Percentiles rank a stretch among this genome's conserved stretches.
Conservation (phyloP, 306 rosid species). For the peach (Prunus persica) region DNA sequence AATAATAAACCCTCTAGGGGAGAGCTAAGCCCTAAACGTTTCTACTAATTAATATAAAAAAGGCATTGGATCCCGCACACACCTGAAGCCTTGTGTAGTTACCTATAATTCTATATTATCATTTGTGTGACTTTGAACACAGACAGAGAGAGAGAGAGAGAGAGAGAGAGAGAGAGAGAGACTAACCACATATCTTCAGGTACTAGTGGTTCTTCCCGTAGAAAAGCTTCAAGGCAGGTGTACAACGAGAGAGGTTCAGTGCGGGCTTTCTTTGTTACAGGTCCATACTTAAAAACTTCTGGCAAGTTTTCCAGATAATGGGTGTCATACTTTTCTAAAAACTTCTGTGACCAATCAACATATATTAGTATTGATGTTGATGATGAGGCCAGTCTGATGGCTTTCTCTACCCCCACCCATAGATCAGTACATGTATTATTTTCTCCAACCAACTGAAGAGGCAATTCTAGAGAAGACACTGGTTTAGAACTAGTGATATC, state of each 20-base stretch:
- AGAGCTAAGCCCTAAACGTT: too few species aligned
- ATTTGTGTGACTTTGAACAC: too few species aligned
- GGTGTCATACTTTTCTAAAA: slow-evolving; percentile 66
- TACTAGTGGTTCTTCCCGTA: slow-evolving; percentile 96
- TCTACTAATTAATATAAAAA: too few species aligned
- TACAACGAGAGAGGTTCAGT: slow-evolving; percentile 91
- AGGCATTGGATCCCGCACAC: too few species aligned
- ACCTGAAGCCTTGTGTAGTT: too few species aligned
- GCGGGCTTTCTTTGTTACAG: slow-evolving; percentile 86
- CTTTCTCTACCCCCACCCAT: slow-evolving; percentile 71
- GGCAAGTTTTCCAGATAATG: slow-evolving; percentile 68
- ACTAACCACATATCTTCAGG: slow-evolving; percentile 99
- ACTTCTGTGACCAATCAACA: slow-evolving; percentile 83
- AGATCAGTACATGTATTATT: slow-evolving; percentile 72
- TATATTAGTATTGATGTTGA: slow-evolving; percentile 55
- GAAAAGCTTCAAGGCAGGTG: slow-evolving; percentile 93
- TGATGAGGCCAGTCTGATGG: slow-evolving; percentile 49
- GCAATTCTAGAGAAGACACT: slow-evolving; percentile 41
- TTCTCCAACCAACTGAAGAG: slow-evolving; percentile 77
- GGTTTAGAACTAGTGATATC: slow-evolving; percentile 45
- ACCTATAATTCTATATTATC: too few species aligned
- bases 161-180: slow-evolving; percentile 18
- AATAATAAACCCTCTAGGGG: too few species aligned
- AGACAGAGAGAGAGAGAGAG: background rate
- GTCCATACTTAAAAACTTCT: slow-evolving; percentile 84